A percentile compares a stretch with the other conserved stretches of the same genome.
These are phyloP conservation scores for Talaromyces thailandensis DNA, from an alignment of 495 filamentous ascomycete genomes.

Conservation along the genomic window DNA sequence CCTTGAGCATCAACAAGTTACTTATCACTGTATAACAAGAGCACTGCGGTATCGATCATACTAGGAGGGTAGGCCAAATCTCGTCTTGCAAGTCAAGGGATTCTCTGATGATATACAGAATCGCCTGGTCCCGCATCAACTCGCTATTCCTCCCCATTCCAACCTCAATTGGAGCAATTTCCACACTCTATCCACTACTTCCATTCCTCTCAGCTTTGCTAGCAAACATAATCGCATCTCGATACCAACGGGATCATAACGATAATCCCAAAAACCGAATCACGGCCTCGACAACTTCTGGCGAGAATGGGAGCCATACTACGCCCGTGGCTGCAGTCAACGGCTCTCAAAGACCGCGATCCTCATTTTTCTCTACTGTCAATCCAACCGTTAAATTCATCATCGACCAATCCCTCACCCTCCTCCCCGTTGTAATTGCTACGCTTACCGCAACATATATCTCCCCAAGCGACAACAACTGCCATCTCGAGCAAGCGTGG, in stretches of 20 bases:
- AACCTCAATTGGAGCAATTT: constrained; percentile 15
- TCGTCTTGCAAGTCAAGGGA: not conserved
- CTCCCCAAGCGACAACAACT: constrained; percentile 36
- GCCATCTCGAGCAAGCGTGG: constrained; percentile 48
- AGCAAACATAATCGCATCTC: constrained; percentile 5
- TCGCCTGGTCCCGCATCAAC: constrained; percentile 21
- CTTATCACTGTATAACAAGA: not conserved
- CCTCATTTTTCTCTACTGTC: not conserved
- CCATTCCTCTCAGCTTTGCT: constrained; percentile 8
- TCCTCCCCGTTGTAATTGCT: constrained; percentile 42
- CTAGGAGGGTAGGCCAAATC: constrained; percentile 2
- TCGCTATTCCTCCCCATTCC: constrained; percentile 18
- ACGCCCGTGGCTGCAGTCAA: not conserved
- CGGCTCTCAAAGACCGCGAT: not conserved
- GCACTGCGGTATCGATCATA: not conserved
- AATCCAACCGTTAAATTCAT: constrained; percentile 6
- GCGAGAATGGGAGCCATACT: not conserved
- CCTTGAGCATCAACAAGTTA: not conserved
- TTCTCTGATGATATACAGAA: constrained; percentile 8
- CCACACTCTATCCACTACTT: constrained; percentile 17
- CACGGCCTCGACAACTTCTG: not conserved
- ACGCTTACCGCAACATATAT: constrained; percentile 48
- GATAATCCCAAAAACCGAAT: not conserved
- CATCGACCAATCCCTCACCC: constrained; percentile 27
- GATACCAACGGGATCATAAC: not conserved